Percentiles rank a stretch among this genome's conserved stretches.
Evolutionary conservation across 2,329 filamentous ascomycete genomes (phyloP).

Genomic region (Aspergillus sp.): DNA sequence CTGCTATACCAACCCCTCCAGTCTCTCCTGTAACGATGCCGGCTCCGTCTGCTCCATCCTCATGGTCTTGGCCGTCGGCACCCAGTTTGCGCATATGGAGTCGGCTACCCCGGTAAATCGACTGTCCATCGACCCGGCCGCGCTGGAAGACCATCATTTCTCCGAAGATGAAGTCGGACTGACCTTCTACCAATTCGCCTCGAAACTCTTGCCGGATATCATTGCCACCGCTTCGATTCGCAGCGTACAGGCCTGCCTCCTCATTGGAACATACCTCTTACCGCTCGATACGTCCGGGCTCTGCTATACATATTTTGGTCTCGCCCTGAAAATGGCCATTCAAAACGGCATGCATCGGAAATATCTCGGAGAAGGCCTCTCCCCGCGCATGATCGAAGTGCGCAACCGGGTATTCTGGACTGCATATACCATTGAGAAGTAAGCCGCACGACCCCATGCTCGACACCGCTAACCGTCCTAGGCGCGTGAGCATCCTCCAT

Average conservation of each 20-base stretch:
- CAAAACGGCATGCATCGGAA: slow-evolving; percentile 61
- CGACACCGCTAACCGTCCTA: slow-evolving; percentile 16
- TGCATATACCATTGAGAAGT: slow-evolving; percentile 58
- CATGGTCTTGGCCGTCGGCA: slow-evolving; percentile 45
- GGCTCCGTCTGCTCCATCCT: slow-evolving; percentile 42
- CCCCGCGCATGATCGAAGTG: slow-evolving; percentile 50
- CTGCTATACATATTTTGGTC: slow-evolving; percentile 57
- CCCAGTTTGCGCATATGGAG: slow-evolving; percentile 46
- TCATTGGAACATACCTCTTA: slow-evolving; percentile 56
- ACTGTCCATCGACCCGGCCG: slow-evolving; percentile 21
- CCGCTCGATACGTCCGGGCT: slow-evolving; percentile 58
- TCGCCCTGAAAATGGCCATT: slow-evolving; percentile 58
- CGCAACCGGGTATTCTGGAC: slow-evolving; percentile 60
- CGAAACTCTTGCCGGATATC: slow-evolving; percentile 55
- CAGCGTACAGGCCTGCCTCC: slow-evolving; percentile 58
- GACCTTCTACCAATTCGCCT: slow-evolving; percentile 57
- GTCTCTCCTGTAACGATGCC: slow-evolving; percentile 38
- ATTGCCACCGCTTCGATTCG: slow-evolving; percentile 57
- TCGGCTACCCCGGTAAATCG: slow-evolving; percentile 37
- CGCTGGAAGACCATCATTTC: slow-evolving; percentile 34
- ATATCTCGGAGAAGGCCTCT: slow-evolving; percentile 49
- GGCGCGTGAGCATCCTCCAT: slow-evolving; percentile 57
- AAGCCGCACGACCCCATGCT: slow-evolving; percentile 9
- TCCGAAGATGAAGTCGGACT: slow-evolving; percentile 56
- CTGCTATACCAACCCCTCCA: slow-evolving; percentile 37